A percentile compares a stretch with the other conserved stretches of the same genome.
These are phyloP conservation scores for Yamadazyma jaroonii DNA, from an alignment of 1,139 yeast species.

Conservation along the genomic window DNA sequence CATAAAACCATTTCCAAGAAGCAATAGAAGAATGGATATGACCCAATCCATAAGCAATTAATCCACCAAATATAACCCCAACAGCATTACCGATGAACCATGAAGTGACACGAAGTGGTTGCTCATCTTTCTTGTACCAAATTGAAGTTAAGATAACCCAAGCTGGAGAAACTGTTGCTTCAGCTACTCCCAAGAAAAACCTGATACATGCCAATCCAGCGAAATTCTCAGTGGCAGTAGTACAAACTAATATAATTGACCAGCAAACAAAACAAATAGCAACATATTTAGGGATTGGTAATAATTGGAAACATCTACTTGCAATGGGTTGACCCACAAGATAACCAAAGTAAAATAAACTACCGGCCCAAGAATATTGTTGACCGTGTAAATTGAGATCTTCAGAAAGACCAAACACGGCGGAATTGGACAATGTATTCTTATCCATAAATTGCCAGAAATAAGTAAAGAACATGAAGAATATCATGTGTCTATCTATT, in stretches of 20 bases:
- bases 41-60: constrained; percentile 16
- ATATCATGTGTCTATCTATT: constrained; percentile 50
- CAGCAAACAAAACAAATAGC: constrained; percentile 38
- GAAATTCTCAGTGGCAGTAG: constrained; percentile 40
- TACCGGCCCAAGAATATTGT: constrained; percentile 53
- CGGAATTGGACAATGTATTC: constrained; percentile 50
- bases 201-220: constrained; percentile 51
- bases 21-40: constrained; percentile 3
- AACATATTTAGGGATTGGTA: constrained; percentile 26
- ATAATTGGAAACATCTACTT: constrained; percentile 32
- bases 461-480: constrained; percentile 51
- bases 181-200: constrained; percentile 38
- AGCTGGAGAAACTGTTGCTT: constrained; percentile 33
- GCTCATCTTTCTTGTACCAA: constrained; percentile 25
- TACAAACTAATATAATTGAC: constrained; percentile 51
- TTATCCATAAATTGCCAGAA: constrained; percentile 64
- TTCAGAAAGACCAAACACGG: constrained; percentile 52
- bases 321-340: constrained; percentile 46
- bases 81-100: constrained; percentile 28
- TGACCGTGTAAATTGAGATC: constrained; percentile 46
- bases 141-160: constrained; percentile 22
- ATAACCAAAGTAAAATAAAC: constrained; percentile 52
- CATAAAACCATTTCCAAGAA: constrained; percentile 7
- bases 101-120: constrained; percentile 30
- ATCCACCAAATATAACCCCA: constrained; percentile 29